Conservation (phyloP, 2,329 filamentous ascomycete species). For the Thermomyces lanuginosus region DNA sequence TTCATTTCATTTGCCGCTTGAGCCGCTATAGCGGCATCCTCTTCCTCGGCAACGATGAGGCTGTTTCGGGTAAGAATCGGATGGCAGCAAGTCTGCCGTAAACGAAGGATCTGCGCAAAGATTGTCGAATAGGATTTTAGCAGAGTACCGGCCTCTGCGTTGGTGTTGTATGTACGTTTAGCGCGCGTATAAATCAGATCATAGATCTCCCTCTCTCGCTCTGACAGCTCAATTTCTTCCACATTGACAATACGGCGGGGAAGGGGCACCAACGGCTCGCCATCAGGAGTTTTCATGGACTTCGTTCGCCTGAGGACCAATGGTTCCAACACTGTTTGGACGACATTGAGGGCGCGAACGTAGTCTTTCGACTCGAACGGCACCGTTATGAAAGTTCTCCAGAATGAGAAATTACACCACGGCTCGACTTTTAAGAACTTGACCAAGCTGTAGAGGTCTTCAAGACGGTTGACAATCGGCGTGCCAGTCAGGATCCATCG, state of each 20-base stretch:
- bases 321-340: constrained; percentile 90
- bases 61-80: constrained; percentile 77
- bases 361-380: constrained; percentile 95
- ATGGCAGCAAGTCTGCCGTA: constrained; percentile 89
- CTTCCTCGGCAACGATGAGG: constrained; percentile 70
- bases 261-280: constrained; percentile 62
- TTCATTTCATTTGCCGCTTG: constrained; percentile 67
- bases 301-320: constrained; percentile 91
- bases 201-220: constrained; percentile 77
- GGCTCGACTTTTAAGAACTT: constrained; percentile 87
- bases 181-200: constrained; percentile 74
- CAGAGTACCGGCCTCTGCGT: constrained; percentile 78
- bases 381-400: constrained; percentile 96
- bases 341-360: constrained; percentile 81
- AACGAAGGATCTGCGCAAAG: constrained; percentile 84
- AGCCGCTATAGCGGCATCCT: constrained; percentile 59
- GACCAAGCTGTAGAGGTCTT: constrained; percentile 86
- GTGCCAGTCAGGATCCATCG: constrained; percentile 91
- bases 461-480: constrained; percentile 87
- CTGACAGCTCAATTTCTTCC: constrained; percentile 69
- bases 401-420: constrained; percentile 98
- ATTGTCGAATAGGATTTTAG: constrained; percentile 95
- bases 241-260: constrained; percentile 71
- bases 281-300: constrained; percentile 90
- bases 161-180: constrained; percentile 68